Evolutionary conservation across 257 asterid species (phyloP).

Genomic region (Petunia secreta): DNA sequence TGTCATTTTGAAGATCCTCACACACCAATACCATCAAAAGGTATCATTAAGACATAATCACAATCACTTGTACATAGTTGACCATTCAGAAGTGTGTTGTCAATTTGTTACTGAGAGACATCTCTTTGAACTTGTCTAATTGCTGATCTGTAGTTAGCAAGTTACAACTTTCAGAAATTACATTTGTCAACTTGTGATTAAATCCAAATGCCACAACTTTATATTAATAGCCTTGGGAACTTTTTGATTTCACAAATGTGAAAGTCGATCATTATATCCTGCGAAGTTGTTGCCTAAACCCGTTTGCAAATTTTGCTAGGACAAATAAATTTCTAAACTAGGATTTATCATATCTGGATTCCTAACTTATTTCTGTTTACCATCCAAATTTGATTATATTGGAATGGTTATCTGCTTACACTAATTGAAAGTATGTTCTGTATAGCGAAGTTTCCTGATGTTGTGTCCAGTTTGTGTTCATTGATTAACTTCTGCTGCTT

Average conservation of each 20-base stretch:
- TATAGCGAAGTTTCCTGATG: neutral
- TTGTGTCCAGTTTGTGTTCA: neutral
- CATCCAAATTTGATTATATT: neutral
- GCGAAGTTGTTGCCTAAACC: neutral
- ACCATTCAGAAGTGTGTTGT: neutral
- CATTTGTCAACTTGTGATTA: conserved; percentile 5
- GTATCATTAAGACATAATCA: neutral
- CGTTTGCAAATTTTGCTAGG: neutral
- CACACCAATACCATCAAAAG: neutral
- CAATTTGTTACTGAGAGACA: neutral
- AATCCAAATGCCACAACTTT: neutral
- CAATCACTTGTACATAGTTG: neutral
- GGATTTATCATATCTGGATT: neutral
- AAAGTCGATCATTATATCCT: neutral
- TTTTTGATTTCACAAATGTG: neutral
- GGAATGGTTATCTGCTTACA: neutral
- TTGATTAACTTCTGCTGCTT: neutral
- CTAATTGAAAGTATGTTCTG: neutral
- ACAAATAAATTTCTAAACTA: neutral
- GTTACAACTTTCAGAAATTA: neutral
- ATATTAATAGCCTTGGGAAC: neutral
- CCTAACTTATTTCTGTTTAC: neutral
- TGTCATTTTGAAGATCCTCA: neutral
- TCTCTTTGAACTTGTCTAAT: neutral
- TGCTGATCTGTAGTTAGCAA: neutral